phyloP scores from a whole-genome alignment of 2,329 filamentous ascomycete species.

The Alternaria novae-zelandiae region DNA sequence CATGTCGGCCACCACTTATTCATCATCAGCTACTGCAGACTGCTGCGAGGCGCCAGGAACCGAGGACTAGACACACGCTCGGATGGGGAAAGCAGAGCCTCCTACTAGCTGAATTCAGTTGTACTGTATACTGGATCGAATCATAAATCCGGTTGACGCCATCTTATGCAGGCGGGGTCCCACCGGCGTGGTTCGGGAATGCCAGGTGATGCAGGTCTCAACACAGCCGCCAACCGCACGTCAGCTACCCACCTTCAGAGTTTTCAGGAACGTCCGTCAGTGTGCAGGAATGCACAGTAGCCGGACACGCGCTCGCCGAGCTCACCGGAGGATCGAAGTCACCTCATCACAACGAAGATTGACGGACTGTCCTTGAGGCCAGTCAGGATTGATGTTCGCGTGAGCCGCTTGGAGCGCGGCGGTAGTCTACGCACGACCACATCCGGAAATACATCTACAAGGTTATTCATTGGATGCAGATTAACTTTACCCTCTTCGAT shows the following conservation, averaged over 20 bases:
- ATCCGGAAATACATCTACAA: constrained; percentile 18
- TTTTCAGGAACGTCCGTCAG: constrained; percentile 16
- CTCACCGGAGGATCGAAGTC: constrained; percentile 20
- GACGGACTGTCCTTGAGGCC: constrained; percentile 22
- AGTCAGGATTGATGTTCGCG: constrained; percentile 15
- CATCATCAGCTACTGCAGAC: constrained; percentile 5
- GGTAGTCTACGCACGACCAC: constrained; percentile 11
- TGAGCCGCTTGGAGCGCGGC: constrained; percentile 31
- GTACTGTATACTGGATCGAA: constrained; percentile 19
- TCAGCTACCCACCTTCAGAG: constrained; percentile 31
- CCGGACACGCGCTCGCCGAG: constrained; percentile 12
- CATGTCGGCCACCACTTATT: constrained; percentile 5
- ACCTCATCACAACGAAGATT: constrained; percentile 15
- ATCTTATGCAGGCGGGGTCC: constrained; percentile 25
- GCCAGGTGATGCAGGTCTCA: constrained; percentile 41
- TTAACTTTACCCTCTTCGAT: constrained; percentile 24
- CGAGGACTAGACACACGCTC: constrained; percentile 32
- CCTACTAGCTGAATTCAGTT: constrained; percentile 25
- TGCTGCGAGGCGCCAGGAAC: constrained; percentile 33
- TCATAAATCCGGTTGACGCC: constrained; percentile 30
- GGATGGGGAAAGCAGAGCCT: constrained; percentile 46
- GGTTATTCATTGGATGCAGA: constrained; percentile 29
- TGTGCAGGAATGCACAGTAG: not conserved
- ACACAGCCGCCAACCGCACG: constrained; percentile 21
- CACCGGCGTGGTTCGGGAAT: constrained; percentile 37